Evolutionary conservation across 495 filamentous ascomycete species (phyloP).

Genomic region (Penicillium subrubescens): DNA sequence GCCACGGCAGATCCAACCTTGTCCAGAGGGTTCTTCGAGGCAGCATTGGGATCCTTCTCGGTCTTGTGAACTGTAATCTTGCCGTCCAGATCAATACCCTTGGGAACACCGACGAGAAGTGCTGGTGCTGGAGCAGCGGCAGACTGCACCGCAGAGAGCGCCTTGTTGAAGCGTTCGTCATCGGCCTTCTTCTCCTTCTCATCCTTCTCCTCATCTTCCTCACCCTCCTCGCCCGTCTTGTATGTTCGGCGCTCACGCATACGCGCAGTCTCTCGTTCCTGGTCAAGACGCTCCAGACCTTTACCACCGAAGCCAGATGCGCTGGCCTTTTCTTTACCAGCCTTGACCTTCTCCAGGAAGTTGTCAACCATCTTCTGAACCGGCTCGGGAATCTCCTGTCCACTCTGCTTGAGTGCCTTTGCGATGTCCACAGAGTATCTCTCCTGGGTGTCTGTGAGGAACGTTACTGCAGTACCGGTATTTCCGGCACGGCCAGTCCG

Average conservation of each 20-base stretch:
- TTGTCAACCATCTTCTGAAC: slow-evolving; percentile 63
- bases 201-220: slow-evolving; percentile 82
- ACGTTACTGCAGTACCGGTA: slow-evolving; percentile 91
- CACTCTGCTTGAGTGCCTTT: slow-evolving; percentile 91
- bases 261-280: slow-evolving; percentile 83
- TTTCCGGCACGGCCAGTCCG: slow-evolving; percentile 95
- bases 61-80: slow-evolving; percentile 82
- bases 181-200: slow-evolving; percentile 54
- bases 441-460: slow-evolving; percentile 89
- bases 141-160: slow-evolving; percentile 64
- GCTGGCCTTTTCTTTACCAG: slow-evolving; percentile 84
- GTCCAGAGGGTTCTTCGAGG: slow-evolving; percentile 73
- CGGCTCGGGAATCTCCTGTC: slow-evolving; percentile 74
- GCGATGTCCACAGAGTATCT: slow-evolving; percentile 87
- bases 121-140: slow-evolving; percentile 48
- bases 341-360: slow-evolving; percentile 87
- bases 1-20: slow-evolving; percentile 83
- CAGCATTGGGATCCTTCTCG: slow-evolving; percentile 53
- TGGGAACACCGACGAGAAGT: slow-evolving; percentile 54
- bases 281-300: slow-evolving; percentile 86
- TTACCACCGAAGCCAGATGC: slow-evolving; percentile 91
- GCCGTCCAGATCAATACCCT: slow-evolving; percentile 67
- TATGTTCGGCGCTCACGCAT: slow-evolving; percentile 83
- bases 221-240: slow-evolving; percentile 86
- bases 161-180: slow-evolving; percentile 65